Base-by-base conservation (phyloP, 352 stramenopile genomes). In the Pythium sukuiense region DNA sequence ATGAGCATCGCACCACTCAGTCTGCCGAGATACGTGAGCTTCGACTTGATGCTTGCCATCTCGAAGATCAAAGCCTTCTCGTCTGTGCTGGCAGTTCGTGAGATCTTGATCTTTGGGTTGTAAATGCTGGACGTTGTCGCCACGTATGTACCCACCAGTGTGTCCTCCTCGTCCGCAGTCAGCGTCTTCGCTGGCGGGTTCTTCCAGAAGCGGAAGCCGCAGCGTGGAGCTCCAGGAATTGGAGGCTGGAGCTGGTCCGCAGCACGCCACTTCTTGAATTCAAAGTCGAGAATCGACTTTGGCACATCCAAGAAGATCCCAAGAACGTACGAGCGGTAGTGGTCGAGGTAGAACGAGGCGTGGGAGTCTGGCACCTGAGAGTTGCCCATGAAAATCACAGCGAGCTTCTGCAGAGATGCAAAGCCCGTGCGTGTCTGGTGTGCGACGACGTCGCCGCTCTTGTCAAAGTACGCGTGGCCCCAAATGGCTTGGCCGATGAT, bases 401-500 rank as follows among this genome's bases (percentile, higher is more conserved):
- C 80, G 0, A 92, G 62, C n/a, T 87, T 62, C 12, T 72, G 69
- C 2, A 72, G 62, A 0, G 81, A 80, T 2, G 73, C 48, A 32
- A 89, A 84, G 0, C 83, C 81, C 3, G 77, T 89, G 14, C 81
- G 76, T 3, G 81, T 89, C 9, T 88, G 71, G 46, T 90, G 81
- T 2, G 77, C 59, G 3, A 65, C 35, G 2, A 79, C 85, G 63
- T 92, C 83, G 2, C 80, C 81, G 32, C 79, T 80, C 63, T 92
- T 92, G 69, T 92, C 83, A 24, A 76, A 74, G 59, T 92, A 90
- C 32, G 79, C 74, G 58, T 87, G 76, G 4, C 83, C 83, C 79
- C 79, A 89, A 49, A 87, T 73, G 0, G 72, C 80, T 13, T 77
- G 68, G 0, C 73, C 77, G 54, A 87, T 65, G 57, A 79, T 82